A percentile compares a stretch with the other conserved stretches of the same genome.
phyloP scores from a whole-genome alignment of 176 grass and related monocot genomes.

The Zoysia japonica region DNA sequence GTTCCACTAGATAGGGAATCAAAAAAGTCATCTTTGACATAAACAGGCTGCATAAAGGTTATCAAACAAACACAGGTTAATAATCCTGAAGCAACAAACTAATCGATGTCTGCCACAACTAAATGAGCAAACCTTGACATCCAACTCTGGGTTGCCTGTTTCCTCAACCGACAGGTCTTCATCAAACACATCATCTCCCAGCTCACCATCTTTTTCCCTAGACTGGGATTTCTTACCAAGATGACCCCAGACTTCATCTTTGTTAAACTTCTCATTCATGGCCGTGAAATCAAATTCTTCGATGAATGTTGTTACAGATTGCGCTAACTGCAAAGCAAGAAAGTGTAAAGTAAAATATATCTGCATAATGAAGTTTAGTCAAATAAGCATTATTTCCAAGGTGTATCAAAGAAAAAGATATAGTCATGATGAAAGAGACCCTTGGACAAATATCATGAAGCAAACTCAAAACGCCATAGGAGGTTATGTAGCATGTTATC shows the following conservation, averaged over 20 bases:
- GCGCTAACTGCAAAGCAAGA: slow-evolving; percentile 49
- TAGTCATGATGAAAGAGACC: not conserved
- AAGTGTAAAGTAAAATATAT: slow-evolving; percentile 13
- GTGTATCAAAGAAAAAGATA: slow-evolving; percentile 14
- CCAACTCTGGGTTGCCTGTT: slow-evolving; percentile 50
- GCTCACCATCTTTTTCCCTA: slow-evolving; percentile 66
- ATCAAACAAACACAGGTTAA: not conserved
- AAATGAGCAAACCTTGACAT: slow-evolving; percentile 44
- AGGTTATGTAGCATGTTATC: not conserved
- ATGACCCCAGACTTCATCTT: slow-evolving; percentile 88
- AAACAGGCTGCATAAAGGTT: slow-evolving; percentile 57
- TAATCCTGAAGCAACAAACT: not conserved
- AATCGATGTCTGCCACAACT: not conserved
- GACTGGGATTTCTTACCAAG: slow-evolving; percentile 77
- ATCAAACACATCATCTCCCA: slow-evolving; percentile 67
- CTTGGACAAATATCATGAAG: not conserved
- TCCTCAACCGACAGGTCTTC: slow-evolving; percentile 57
- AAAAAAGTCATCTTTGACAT: slow-evolving; percentile 87
- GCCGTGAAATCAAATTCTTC: slow-evolving; percentile 94
- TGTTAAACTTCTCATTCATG: slow-evolving; percentile 96
- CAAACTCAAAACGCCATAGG: not conserved
- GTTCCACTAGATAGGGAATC: slow-evolving; percentile 70
- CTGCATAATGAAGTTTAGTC: not conserved
- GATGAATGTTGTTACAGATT: slow-evolving; percentile 61
- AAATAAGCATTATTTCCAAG: not conserved